Evolutionary conservation across 768 basidiomycete species (phyloP), one percentile per base, ranked within the genome.

Genomic region (Podaxis sp.): DNA sequence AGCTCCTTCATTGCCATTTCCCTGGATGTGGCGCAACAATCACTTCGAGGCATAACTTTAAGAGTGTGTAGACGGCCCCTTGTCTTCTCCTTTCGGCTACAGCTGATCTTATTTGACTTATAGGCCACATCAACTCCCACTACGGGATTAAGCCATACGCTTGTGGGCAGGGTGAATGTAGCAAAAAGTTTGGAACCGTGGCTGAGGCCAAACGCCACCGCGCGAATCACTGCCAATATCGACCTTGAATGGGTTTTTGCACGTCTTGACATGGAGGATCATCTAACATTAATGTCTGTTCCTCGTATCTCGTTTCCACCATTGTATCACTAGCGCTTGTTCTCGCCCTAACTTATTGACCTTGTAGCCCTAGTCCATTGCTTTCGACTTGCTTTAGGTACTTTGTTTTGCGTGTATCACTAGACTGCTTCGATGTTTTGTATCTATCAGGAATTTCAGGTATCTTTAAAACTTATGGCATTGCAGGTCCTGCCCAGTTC

Each of bases 161-260:
- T 6, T 61, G 59, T 21, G 44, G 52, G 52, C 59, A 61, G 32
- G 59, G 59, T n/a, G 5, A 14, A 2, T 61, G 59, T 21, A 5
- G 9, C 4, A 61, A 38, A 18, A 47, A 7, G 10, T 61, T 61
- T 48, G 59, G 59, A 13, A 61, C 59, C 11, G n/a, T 21, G 16
- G 44, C 52, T 13, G 59, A 55, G 36, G 59, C 40, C n/a, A 61
- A 61, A 16, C 59, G 59, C 14, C 59, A 61, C n/a, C 59, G 59
- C 13, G 18, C 35, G 13, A 54, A 42, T 5, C 59, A 61, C 28
- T 61, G 59, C 37, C 59, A 47, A 4, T 55, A 53, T 40, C 40
- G 42, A 10, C 14, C 50, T 23, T 52, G n/a, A 46, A 32, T 35
- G 27, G 50, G 18, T n/a, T 51, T 28, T 4, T n/a, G 11, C 16